Evolutionary conservation across 495 filamentous ascomycete genomes (phyloP), one percentile per base, ranked within the genome.

Genomic region (Hyaloscypha finlandica): DNA sequence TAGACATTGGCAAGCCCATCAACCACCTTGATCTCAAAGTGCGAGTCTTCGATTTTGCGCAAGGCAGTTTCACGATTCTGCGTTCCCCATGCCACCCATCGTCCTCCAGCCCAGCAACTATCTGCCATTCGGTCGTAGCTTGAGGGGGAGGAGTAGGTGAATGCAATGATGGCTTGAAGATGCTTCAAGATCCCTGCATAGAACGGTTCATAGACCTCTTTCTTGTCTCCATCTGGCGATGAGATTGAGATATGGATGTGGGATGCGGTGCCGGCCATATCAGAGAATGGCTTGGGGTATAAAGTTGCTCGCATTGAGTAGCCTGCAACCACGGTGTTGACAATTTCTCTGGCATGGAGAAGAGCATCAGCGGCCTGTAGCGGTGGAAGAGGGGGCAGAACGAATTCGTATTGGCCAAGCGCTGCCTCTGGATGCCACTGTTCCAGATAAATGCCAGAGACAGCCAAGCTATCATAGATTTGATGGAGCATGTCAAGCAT

Each of bases 341-440:
- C 85, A 54, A 89, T 85, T 68, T 92, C 86, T 1, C 92, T 86
- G 1, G 92, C 85, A 70, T 90, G 86, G 12, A 93, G 76, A 6
- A 96, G 82, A 1, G 83, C 83, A 77, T 96, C 93, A 53, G 92
- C 85, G 0, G 92, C 91, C 5, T 81, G 75, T 4, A 95, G 75
- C 0, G 93, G 90, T 0, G 84, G 74, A 0, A 81, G 78, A 0
- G 91, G 87, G 0, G 87, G 83, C 0, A 94, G 86, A 19, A 93
- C 81, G 68, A 96, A 90, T 74, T 96, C 93, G 74, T 89, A 96
- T 70, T 96, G 93, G 9, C 91, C 91, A 0, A 84, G 81, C 0
- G 88, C 84, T 61, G 83, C 85, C 72, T 96, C 93, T 22, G 93
- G 76, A 74, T 97, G 93, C 74, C 92, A 89, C 74, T 92, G 87